Base-by-base conservation (phyloP, 495 filamentous ascomycete species). In the Podospora tetraspora region DNA sequence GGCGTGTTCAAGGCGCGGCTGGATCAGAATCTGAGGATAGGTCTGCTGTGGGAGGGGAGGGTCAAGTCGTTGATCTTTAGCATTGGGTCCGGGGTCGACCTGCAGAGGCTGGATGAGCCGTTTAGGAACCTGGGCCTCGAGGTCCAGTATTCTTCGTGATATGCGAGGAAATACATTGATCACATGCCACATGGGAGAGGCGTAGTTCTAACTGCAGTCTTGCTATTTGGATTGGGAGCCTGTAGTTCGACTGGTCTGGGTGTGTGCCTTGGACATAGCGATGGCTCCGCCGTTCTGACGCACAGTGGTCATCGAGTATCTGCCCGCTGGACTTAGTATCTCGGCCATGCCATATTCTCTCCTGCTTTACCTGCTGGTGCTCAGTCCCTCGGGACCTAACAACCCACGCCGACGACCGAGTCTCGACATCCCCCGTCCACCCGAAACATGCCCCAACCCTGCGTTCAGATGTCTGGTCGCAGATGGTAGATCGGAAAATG, bases 21-120 rank as follows among this genome's bases (percentile, higher is more conserved):
- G 9, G 92, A 95, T 72, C 92, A 97, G 77, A 90, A 92, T 67
- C 89, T 92, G 75, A 87, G 88, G 67, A 85, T 97, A 34, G 91
- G 93, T 3, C 69, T 97, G 60, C 82, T 98, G 13, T 99, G 96
- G 96, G 95, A 98, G 77, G 95, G 95, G 1, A 84, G 93, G 66
- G 83, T 94, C 59, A 98, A 98, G 80, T 93, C 97, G 73, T 80
- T 99, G 59, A 83, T 99, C 67, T 95, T 98, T 73, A 96, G 91
- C 73, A 85, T 96, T 25, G 95, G 95, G 3, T 89, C 91, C 22
- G 90, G 86, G 16, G 81, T 95, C 57, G 92, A 94, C 80, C 78
- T 93, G 72, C 86, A 88, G 78, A 84, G 87, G 78, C 79, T 89
- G 77, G 84, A 89, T 72, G 82, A 89, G 78, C 84, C 91, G 63